Evolutionary conservation across 139 green algal genomes (phyloP).

Genomic region (Chlamydomonas sphaeroides): DNA sequence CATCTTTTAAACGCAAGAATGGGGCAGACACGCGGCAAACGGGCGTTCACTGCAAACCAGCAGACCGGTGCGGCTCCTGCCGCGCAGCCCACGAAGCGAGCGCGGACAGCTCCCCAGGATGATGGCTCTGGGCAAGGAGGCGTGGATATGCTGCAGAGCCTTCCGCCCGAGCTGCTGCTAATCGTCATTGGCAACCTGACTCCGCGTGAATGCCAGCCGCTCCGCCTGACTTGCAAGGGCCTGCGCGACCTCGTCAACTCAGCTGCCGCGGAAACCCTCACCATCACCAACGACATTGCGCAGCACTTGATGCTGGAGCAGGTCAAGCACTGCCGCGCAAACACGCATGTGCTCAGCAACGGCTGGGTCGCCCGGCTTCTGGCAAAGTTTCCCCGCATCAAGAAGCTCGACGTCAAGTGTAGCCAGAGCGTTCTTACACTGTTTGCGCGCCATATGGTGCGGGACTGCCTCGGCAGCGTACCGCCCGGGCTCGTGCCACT

Average conservation of each 20-base stretch:
- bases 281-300: slow-evolving; percentile 27
- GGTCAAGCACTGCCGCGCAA: background rate
- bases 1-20: no score
- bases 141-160: slow-evolving; percentile 2
- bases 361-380: slow-evolving; percentile 31
- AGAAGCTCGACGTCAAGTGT: slow-evolving; percentile 41
- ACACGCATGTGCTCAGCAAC: background rate
- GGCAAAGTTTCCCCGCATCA: slow-evolving; percentile 32
- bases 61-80: no score
- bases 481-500: slow-evolving; percentile 9
- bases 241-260: slow-evolving; percentile 22
- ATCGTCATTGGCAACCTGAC: slow-evolving; percentile 31
- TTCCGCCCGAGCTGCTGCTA: slow-evolving; percentile 19
- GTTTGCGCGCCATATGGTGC: slow-evolving; percentile 35
- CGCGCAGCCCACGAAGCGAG: slow-evolving; percentile 5
- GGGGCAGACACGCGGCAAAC: no score
- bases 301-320: slow-evolving; percentile 29
- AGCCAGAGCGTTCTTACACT: slow-evolving; percentile 12
- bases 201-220: slow-evolving; percentile 18
- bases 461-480: slow-evolving; percentile 32
- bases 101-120: background rate
- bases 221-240: slow-evolving; percentile 23
- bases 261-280: slow-evolving; percentile 15
- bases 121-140: background rate
- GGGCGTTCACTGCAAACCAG: no score